Evolutionary conservation across 2,329 filamentous ascomycete genomes (phyloP), one percentile per base, ranked within the genome.

Genomic region (Beauveria scarabaeidicola): DNA sequence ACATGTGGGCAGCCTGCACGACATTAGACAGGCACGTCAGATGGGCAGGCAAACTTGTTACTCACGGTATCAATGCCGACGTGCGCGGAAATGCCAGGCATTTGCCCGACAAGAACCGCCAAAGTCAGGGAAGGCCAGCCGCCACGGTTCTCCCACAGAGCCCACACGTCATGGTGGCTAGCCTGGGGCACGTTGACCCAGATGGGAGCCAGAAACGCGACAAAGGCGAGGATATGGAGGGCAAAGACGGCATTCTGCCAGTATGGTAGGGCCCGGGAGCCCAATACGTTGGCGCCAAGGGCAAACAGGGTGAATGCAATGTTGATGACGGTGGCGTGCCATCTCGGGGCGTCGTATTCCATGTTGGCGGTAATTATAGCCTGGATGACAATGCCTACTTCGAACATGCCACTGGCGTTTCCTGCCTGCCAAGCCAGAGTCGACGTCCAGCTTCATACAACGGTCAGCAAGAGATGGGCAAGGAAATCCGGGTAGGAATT

Each of bases 381-480:
- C 27, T 63, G 63, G 15, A 63, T 59, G n/a, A 64, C 40, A 1
- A 62, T 64, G 17, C 61, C 63, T 3, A 60, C 59, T 23, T 61
- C 53, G 2, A 64, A 56, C 23, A 63, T 36, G 47, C 63, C 63
- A 7, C 40, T 43, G 17, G 61, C 61, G 13, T 64, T 63, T 5
- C 63, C 63, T 3, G 62, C 59, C 41, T 63, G 63, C 63, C 61
- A 62, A 6, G 63, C 63, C 10, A 64, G 53, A 19, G 61, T 61
- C 2, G 62, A 64, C 4, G 54, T 61, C 63, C 63, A 64, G 17
- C 62, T 64, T 32, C 29, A 36, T 5, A 13, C 15, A 0, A 13
- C 11, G 32, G 32, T 36, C 32, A 36, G 32, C 13, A 36, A 6
- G 6, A 36, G 7, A n/a, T n/a, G n/a, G n/a, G n/a, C n/a, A n/a